Evolutionary conservation across 2,329 filamentous ascomycete species (phyloP), one percentile per base, ranked within the genome.

Genomic region (Exophiala lecanii-corni): DNA sequence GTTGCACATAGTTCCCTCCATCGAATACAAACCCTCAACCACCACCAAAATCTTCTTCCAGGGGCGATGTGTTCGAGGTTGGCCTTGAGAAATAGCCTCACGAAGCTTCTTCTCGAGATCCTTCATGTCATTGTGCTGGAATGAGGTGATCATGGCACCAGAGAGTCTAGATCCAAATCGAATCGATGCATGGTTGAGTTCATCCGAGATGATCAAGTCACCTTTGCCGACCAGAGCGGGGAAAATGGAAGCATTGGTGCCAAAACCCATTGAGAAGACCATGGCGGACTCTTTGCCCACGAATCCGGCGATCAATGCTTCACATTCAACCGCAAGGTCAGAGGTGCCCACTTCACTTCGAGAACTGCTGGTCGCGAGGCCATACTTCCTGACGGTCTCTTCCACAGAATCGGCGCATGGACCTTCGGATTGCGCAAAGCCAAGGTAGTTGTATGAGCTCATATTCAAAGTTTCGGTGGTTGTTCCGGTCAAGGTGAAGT

Each of bases 41-140:
- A 91, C 89, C 33, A 98, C 86, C 39, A 98, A 67, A 48, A 98
- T 97, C 79, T 97, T 98, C 76, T 94, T 96, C 92, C 92, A 98
- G 1, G 92, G 92, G 20, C 92, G 85, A 66, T 98, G 92, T n/a
- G 91, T 98, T 54, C 92, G 85, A 40, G 92, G 92, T 63, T 98
- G 92, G 33, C 92, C 92, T 68, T 97, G 91, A 10, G 91, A 89
- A 61, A 98, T 97, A 54, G 82, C 85, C 62, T 97, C 89, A 31
- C 92, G 84, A 5, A 98, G 79, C 56, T 85, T 81, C 47, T 78
- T 78, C 69, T 98, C 92, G 13, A 98, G 75, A 56, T 94, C 83
- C 19, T 67, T 70, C 83, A 96, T 94, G 65, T 97, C 86, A 64
- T 98, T 98, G 74, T 98, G 92, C 73, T 89, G 94, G 76, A 97